These are phyloP conservation scores for Nigrospora sphaerica DNA, from an alignment of 2,329 filamentous ascomycete genomes.

Conservation along the genomic window DNA sequence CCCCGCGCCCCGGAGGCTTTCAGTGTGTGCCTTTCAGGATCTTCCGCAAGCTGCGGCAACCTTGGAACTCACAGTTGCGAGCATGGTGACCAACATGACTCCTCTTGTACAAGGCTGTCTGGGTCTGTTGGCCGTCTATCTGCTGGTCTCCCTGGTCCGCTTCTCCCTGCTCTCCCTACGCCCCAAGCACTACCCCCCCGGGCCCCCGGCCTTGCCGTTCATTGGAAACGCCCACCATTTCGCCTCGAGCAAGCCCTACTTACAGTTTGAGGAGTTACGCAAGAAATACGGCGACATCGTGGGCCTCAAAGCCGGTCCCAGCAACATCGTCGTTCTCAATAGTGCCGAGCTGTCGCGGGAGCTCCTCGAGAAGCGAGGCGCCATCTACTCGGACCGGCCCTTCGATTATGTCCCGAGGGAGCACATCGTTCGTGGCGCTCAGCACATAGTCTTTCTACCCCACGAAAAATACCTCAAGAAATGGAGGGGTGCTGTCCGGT, in stretches of 20 bases:
- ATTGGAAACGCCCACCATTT: slow-evolving; percentile 5
- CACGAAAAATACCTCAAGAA: slow-evolving; percentile 3
- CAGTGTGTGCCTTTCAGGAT: no score
- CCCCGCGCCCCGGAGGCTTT: no score
- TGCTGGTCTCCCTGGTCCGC: neutral
- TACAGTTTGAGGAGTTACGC: slow-evolving; percentile 1
- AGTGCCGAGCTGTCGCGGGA: slow-evolving; percentile 4
- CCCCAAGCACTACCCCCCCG: slow-evolving; percentile 2
- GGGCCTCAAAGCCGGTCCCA: slow-evolving; percentile 6
- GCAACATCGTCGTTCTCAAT: slow-evolving; percentile 6
- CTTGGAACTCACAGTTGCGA: no score
- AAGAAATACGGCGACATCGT: slow-evolving; percentile 6
- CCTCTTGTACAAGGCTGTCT: no score
- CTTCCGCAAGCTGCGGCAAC: no score
- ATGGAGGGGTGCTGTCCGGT: neutral
- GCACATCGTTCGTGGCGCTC: slow-evolving; percentile 3
- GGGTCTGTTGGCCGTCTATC: no score
- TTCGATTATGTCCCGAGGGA: slow-evolving; percentile 2
- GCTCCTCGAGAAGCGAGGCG: slow-evolving; percentile 4
- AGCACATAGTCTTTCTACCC: slow-evolving; percentile 2
- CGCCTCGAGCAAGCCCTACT: slow-evolving; percentile 1
- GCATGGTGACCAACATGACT: no score
- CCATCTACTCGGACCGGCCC: slow-evolving; percentile 5
- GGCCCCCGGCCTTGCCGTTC: slow-evolving; percentile 2
- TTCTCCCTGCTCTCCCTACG: slow-evolving; percentile 2